Percentiles rank a stretch among this genome's conserved stretches.
Evolutionary conservation across 495 filamentous ascomycete species (phyloP).

Genomic region (Penicillium longicatenatum): DNA sequence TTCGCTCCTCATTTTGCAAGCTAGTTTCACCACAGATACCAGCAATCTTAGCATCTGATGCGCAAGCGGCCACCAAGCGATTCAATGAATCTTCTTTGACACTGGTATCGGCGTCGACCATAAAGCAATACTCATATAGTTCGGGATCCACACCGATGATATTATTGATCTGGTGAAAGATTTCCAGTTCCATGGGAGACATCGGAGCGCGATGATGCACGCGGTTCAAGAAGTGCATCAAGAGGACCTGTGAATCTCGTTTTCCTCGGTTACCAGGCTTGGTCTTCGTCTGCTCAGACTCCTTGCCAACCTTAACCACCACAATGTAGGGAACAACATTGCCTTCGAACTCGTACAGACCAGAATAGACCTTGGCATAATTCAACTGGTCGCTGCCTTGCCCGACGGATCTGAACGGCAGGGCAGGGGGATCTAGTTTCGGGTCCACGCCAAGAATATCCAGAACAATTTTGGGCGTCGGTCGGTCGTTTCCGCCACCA

Average conservation of each 20-base stretch:
- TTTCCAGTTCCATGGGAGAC: constrained; percentile 93
- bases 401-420: constrained; percentile 90
- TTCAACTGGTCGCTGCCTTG: constrained; percentile 91
- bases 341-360: constrained; percentile 95
- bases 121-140: constrained; percentile 94
- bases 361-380: constrained; percentile 98
- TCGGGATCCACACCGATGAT: constrained; percentile 97
- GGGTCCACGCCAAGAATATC: constrained; percentile 97
- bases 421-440: constrained; percentile 90
- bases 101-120: constrained; percentile 97
- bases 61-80: constrained; percentile 87
- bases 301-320: constrained; percentile 94
- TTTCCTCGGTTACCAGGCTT: constrained; percentile 98
- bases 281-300: constrained; percentile 85
- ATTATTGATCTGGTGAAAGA: constrained; percentile 99
- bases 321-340: constrained; percentile 97
- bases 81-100: constrained; percentile 92
- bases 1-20: constrained; percentile 89
- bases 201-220: constrained; percentile 93
- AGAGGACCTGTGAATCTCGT: constrained; percentile 89
- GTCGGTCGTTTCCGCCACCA: constrained; percentile 92
- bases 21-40: constrained; percentile 98
- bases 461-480: constrained; percentile 94
- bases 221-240: constrained; percentile 90
- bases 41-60: constrained; percentile 92